These are phyloP conservation scores for Globisporangium nunn DNA, from an alignment of 352 stramenopile genomes.

Conservation along the genomic window DNA sequence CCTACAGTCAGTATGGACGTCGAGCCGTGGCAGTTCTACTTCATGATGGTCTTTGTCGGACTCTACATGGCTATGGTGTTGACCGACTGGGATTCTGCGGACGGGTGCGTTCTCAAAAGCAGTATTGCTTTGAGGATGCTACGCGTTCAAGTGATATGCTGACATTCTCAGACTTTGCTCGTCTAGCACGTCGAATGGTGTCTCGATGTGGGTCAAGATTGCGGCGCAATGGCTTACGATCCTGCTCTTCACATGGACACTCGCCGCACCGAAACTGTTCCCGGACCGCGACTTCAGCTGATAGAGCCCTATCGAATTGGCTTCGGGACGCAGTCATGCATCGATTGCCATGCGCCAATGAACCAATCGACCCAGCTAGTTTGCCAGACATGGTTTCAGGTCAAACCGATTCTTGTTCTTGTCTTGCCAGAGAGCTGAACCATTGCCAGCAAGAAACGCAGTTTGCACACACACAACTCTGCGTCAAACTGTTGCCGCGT, in stretches of 20 bases:
- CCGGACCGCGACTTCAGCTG: conserved; percentile 88
- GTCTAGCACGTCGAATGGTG: conserved; percentile 39
- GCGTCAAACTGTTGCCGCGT: too few relatives aligned
- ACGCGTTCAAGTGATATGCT: not conserved
- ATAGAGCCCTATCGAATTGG: not conserved
- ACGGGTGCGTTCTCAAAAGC: conserved; percentile 27
- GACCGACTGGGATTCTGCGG: conserved; percentile 90
- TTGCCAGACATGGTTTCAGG: too few relatives aligned
- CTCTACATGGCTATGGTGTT: conserved; percentile 95
- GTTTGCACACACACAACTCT: too few relatives aligned
- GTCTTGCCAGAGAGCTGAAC: too few relatives aligned
- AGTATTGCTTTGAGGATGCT: not conserved
- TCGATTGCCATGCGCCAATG: too few relatives aligned
- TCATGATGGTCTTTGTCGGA: conserved; percentile 86
- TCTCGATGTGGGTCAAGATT: conserved; percentile 96
- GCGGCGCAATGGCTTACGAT: conserved; percentile 91
- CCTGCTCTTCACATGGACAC: conserved; percentile 92
- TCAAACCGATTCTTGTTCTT: too few relatives aligned
- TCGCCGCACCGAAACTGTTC: conserved; percentile 92
- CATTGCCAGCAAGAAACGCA: too few relatives aligned
- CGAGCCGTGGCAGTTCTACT: conserved; percentile 92
- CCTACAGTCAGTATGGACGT: conserved; percentile 21
- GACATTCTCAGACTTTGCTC: not conserved
- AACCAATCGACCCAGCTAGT: too few relatives aligned
- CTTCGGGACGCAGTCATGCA: too few relatives aligned